Conservation (phyloP, 768 basidiomycete species). For the Leccinum obscurum region DNA sequence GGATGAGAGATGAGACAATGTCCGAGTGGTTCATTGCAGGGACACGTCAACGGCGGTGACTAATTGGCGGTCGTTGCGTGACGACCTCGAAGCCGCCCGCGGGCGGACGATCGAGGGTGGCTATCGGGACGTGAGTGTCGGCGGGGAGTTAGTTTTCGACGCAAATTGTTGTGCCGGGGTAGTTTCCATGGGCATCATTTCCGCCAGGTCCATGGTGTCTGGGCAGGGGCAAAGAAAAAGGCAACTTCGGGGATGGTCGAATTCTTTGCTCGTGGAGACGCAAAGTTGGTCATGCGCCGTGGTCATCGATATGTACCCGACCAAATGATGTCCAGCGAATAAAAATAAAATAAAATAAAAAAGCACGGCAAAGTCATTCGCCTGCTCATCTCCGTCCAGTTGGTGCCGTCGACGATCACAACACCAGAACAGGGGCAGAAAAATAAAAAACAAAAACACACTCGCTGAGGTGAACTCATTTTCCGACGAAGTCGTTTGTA, state of each 20-base stretch:
- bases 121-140: constrained; percentile 9
- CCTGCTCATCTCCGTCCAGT: constrained; percentile 1
- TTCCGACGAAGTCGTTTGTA: neutral
- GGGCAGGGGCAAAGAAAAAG: neutral
- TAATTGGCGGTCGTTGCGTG: constrained; percentile 15
- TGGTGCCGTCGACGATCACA: neutral
- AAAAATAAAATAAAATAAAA: neutral
- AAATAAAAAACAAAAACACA: neutral
- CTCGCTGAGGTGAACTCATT: neutral
- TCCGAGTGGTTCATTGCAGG: neutral
- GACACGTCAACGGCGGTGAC: constrained; percentile 7
- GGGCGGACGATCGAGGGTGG: constrained; percentile 20
- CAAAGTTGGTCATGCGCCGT: constrained; percentile 14
- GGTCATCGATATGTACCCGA: constrained; percentile 5
- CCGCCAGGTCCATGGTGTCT: constrained; percentile 7
- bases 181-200: constrained; percentile 15
- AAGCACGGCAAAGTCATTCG: neutral
- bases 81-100: constrained; percentile 18
- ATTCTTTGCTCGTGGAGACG: constrained; percentile 1
- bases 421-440: neutral
- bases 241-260: neutral
- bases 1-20: neutral
- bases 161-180: neutral
- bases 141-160: constrained; percentile 1
- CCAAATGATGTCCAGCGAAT: constrained; percentile 5